Percentiles rank a stretch among this genome's conserved stretches.
Conservation (phyloP, 345 rosid genomes). For the Stellera chamaejasme region DNA sequence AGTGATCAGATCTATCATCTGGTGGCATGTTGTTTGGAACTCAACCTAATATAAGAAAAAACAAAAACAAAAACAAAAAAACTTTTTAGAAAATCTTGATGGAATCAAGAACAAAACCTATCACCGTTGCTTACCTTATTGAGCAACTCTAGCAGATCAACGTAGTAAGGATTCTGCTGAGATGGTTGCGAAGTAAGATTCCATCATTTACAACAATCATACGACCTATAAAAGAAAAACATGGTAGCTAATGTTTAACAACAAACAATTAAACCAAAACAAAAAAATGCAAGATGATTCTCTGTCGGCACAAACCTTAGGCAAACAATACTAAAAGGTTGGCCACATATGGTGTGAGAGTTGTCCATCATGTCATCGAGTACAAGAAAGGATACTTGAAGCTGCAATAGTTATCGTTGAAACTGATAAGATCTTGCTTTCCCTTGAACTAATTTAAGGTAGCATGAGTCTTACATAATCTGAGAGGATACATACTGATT, state of each 20-base stretch:
- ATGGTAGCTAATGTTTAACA: slow-evolving; percentile 5
- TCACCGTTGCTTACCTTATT: slow-evolving; percentile 32
- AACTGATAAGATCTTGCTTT: slow-evolving; percentile 5
- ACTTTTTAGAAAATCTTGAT: no score
- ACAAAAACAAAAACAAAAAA: no score
- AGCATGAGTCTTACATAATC: neutral
- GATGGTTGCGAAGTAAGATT: slow-evolving; percentile 38
- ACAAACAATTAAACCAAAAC: neutral
- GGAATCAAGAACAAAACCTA: neutral
- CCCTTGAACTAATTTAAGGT: neutral
- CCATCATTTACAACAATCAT: slow-evolving; percentile 59
- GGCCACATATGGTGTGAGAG: slow-evolving; percentile 77
- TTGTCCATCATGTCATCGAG: slow-evolving; percentile 83
- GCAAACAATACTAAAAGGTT: slow-evolving; percentile 75
- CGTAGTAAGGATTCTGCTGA: slow-evolving; percentile 46
- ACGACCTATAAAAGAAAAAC: slow-evolving; percentile 39
- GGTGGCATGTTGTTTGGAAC: slow-evolving; percentile 32
- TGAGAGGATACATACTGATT: slow-evolving; percentile 39
- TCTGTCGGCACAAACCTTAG: slow-evolving; percentile 36
- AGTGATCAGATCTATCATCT: slow-evolving; percentile 81
- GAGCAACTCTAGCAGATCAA: slow-evolving; percentile 40
- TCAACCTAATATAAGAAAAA: no score
- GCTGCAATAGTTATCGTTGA: slow-evolving; percentile 31
- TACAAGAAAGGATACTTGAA: slow-evolving; percentile 73
- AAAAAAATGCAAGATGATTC: neutral